Evolutionary conservation across 495 filamentous ascomycete genomes (phyloP).

Genomic region (Chlorociboria aeruginascens): DNA sequence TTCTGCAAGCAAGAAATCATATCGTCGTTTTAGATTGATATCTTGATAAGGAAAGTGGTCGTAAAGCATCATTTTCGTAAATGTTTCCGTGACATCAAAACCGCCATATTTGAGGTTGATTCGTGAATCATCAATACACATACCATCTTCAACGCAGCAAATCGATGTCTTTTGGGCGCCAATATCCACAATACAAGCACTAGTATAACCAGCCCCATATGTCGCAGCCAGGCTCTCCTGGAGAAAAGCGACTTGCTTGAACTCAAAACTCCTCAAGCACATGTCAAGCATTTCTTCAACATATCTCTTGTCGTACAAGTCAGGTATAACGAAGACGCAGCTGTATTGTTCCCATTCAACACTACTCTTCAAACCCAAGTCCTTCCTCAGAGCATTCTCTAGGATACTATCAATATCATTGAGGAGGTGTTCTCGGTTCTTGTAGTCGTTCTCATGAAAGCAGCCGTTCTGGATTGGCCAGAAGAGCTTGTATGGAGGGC

Average conservation of each 20-base stretch:
- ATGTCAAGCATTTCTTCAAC: conserved; percentile 74
- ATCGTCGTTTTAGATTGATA: conserved; percentile 79
- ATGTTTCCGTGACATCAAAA: conserved; percentile 82
- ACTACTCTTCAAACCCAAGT: conserved; percentile 65
- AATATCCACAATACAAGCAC: conserved; percentile 88
- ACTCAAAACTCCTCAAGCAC: conserved; percentile 69
- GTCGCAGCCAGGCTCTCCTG: conserved; percentile 91
- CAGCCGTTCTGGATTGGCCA: conserved; percentile 84
- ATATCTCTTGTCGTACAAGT: conserved; percentile 89
- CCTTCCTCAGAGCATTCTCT: conserved; percentile 71
- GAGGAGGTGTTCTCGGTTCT: conserved; percentile 59
- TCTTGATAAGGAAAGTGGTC: conserved; percentile 90
- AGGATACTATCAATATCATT: conserved; percentile 79
- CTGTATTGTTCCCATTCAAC: conserved; percentile 82
- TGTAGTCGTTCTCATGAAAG: conserved; percentile 84
- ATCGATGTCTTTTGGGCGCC: conserved; percentile 97
- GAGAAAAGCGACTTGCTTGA: conserved; percentile 80
- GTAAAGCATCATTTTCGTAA: conserved; percentile 93
- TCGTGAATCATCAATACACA: conserved; percentile 81
- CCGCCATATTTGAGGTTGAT: conserved; percentile 93
- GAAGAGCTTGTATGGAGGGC: conserved; percentile 77
- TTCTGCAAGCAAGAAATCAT: conserved; percentile 88
- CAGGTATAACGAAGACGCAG: conserved; percentile 89
- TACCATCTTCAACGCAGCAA: conserved; percentile 92
- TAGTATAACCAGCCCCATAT: conserved; percentile 90